phyloP scores from a whole-genome alignment of 2,329 filamentous ascomycete species.

The Emmonsia crescens region DNA sequence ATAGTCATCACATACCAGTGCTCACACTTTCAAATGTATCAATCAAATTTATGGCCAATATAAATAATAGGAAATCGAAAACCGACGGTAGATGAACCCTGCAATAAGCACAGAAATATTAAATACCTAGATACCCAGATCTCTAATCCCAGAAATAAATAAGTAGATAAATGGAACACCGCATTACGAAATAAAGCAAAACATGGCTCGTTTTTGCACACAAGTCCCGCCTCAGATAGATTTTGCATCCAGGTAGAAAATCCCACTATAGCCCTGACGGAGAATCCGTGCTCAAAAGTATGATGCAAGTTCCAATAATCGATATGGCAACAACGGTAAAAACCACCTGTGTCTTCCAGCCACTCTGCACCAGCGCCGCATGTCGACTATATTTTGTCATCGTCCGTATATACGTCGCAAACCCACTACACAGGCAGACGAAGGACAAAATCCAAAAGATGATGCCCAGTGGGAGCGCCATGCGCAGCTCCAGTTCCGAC shows the following conservation, averaged over 20 bases:
- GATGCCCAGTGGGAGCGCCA: slow-evolving; percentile 74
- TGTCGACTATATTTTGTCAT: slow-evolving; percentile 72
- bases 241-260: background rate
- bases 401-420: slow-evolving; percentile 76
- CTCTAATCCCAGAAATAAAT: background rate
- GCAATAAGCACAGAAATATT: background rate
- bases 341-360: slow-evolving; percentile 87
- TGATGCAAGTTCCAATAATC: slow-evolving; percentile 35
- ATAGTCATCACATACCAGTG: background rate
- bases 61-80: background rate
- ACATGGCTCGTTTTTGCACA: background rate
- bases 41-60: background rate
- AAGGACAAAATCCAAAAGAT: slow-evolving; percentile 79
- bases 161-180: background rate
- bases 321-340: slow-evolving; percentile 33
- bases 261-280: slow-evolving; percentile 9
- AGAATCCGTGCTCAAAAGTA: slow-evolving; percentile 32
- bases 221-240: background rate
- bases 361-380: slow-evolving; percentile 77
- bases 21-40: background rate
- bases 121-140: background rate
- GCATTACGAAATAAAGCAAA: background rate
- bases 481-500: slow-evolving; percentile 56
- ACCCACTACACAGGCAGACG: slow-evolving; percentile 62
- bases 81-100: background rate